Evolutionary conservation across 1,139 yeast genomes (phyloP).

Genomic region (Nematodospora anomalae): DNA sequence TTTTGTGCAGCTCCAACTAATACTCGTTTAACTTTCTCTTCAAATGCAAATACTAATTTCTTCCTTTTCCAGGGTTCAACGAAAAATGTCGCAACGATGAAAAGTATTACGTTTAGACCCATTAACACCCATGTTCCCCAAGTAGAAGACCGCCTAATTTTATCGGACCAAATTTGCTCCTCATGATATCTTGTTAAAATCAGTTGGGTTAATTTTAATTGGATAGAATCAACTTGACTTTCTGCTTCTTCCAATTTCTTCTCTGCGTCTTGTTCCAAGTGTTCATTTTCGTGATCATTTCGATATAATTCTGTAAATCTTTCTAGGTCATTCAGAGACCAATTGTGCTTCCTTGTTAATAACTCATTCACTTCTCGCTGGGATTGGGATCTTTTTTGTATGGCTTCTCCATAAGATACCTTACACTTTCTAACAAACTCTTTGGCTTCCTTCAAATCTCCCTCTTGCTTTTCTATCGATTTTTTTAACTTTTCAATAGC

Average conservation of each 20-base stretch:
- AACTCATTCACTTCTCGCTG: slow-evolving; percentile 89
- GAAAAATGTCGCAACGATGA: slow-evolving; percentile 77
- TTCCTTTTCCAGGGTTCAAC: slow-evolving; percentile 95
- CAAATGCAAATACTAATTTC: slow-evolving; percentile 79
- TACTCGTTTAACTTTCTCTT: slow-evolving; percentile 66
- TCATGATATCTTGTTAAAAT: slow-evolving; percentile 90
- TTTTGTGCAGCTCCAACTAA: slow-evolving; percentile 33
- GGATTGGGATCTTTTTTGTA: slow-evolving; percentile 63
- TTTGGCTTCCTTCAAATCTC: slow-evolving; percentile 51
- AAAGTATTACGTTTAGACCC: slow-evolving; percentile 81
- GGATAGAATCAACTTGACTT: slow-evolving; percentile 64
- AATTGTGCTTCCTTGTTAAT: slow-evolving; percentile 77
- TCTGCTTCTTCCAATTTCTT: slow-evolving; percentile 57
- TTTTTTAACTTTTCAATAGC: slow-evolving; percentile 71
- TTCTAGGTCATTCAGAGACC: slow-evolving; percentile 80
- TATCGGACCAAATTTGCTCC: slow-evolving; percentile 98
- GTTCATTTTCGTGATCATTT: slow-evolving; percentile 76
- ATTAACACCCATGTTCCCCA: slow-evolving; percentile 95
- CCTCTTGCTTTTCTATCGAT: slow-evolving; percentile 54
- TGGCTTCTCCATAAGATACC: slow-evolving; percentile 57
- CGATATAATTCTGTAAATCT: slow-evolving; percentile 78
- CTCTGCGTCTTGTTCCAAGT: slow-evolving; percentile 56
- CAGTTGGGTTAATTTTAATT: slow-evolving; percentile 67
- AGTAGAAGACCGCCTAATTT: slow-evolving; percentile 88
- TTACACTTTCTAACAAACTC: slow-evolving; percentile 52